A percentile compares a stretch with the other conserved stretches of the same genome.
These are phyloP conservation scores for Cucurbita maxima DNA, from an alignment of 306 rosid species.

Conservation along the genomic window DNA sequence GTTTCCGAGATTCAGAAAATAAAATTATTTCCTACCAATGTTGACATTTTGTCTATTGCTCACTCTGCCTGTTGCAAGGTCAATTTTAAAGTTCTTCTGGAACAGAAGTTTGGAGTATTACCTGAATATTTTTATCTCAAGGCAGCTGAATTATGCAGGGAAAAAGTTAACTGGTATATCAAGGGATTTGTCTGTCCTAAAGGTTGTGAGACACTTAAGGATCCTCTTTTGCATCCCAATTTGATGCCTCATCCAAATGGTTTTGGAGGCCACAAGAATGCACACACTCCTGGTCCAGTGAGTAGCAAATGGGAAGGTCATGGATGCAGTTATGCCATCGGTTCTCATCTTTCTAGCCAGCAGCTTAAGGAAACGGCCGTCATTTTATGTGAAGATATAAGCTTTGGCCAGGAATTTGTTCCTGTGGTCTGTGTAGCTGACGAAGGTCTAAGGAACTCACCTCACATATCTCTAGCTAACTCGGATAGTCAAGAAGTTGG, in stretches of 20 bases:
- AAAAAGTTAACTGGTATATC: constrained; percentile 59
- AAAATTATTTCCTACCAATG: constrained; percentile 62
- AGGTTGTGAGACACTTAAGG: constrained; percentile 49
- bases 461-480: constrained; percentile 17
- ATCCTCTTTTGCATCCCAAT: constrained; percentile 32
- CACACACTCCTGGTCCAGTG: constrained; percentile 20
- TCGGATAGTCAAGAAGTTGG: constrained; percentile 27
- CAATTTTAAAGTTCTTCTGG: constrained; percentile 47
- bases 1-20: constrained; percentile 78
- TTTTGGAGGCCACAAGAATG: constrained; percentile 15
- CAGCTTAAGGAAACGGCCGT: constrained; percentile 30
- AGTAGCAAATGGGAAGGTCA: constrained; percentile 52
- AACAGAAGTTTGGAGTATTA: constrained; percentile 56
- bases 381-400: constrained; percentile 71
- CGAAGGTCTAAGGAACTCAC: constrained; percentile 41
- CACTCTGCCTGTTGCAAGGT: constrained; percentile 73
- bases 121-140: constrained; percentile 68
- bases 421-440: constrained; percentile 73
- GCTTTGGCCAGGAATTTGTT: constrained; percentile 74
- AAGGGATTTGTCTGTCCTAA: constrained; percentile 68
- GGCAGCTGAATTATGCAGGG: constrained; percentile 91
- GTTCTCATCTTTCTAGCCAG: constrained; percentile 33
- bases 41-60: constrained; percentile 58
- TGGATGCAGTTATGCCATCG: constrained; percentile 59
- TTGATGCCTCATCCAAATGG: constrained; percentile 40